phyloP scores from a whole-genome alignment of 768 basidiomycete species.

The Porpolomopsis calyptriformis region DNA sequence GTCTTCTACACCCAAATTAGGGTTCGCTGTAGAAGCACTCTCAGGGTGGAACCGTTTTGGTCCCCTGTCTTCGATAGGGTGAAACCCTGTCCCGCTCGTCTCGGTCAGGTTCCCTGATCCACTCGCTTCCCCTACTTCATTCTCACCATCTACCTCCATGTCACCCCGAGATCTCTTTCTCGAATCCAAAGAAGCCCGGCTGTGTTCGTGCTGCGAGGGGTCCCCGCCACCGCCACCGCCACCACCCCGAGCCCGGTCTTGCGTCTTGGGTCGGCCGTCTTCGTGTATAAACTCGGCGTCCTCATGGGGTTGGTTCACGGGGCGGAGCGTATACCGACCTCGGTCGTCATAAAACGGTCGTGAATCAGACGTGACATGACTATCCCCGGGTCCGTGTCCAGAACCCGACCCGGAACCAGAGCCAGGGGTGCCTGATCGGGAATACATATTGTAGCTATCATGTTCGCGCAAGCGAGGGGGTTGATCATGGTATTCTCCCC shows the following conservation, averaged over 20 bases:
- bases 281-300: constrained; percentile 39
- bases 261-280: constrained; percentile 31
- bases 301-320: constrained; percentile 31
- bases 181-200: constrained; percentile 31
- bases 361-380: constrained; percentile 42
- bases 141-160: constrained; percentile 54
- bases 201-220: constrained; percentile 29
- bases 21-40: constrained; percentile 9
- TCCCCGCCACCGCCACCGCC: constrained; percentile 23
- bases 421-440: constrained; percentile 50
- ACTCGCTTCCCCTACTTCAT: constrained; percentile 33
- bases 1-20: constrained; percentile 22
- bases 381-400: constrained; percentile 29
- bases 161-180: constrained; percentile 53
- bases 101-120: constrained; percentile 19
- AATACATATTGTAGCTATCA: constrained; percentile 31
- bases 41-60: constrained; percentile 52
- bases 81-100: constrained; percentile 22
- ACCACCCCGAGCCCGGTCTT: constrained; percentile 13
- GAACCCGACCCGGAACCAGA: constrained; percentile 44
- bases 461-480: constrained; percentile 23
- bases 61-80: constrained; percentile 41
- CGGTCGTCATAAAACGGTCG: constrained; percentile 36
- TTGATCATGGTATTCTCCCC: constrained; percentile 24
- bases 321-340: constrained; percentile 44